phyloP scores from a whole-genome alignment of 139 green algal species.

The Spirogloea muscicola region DNA sequence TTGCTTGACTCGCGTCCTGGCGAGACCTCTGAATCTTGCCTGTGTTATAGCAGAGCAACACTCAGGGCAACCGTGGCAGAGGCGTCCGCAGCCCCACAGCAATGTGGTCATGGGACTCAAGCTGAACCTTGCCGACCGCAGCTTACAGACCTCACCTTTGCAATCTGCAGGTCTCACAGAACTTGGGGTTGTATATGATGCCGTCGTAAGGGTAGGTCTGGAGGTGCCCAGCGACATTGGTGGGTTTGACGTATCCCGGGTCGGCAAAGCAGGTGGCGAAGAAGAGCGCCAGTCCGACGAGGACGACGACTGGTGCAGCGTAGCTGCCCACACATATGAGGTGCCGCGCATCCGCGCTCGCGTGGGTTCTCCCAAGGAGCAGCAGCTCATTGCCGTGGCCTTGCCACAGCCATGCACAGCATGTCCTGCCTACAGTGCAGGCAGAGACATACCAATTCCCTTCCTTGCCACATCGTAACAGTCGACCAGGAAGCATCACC shows the following conservation, averaged over 20 bases:
- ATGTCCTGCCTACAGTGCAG: too few relatives aligned
- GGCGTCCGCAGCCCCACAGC: not conserved
- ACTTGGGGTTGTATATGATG: slow-evolving; percentile 7
- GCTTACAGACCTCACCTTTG: too few relatives aligned
- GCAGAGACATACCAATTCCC: too few relatives aligned
- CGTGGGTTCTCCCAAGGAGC: too few relatives aligned
- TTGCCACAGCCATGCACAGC: too few relatives aligned
- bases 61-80: not conserved
- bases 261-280: slow-evolving; percentile 8
- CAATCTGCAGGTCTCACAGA: slow-evolving; percentile 18
- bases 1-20: not conserved
- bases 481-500: not conserved
- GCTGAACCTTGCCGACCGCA: too few relatives aligned
- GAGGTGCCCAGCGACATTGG: slow-evolving; percentile 1
- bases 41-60: not conserved
- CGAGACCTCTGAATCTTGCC: not conserved
- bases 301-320: not conserved
- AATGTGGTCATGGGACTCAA: not conserved
- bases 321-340: too few relatives aligned
- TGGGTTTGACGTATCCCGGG: slow-evolving; percentile 19
- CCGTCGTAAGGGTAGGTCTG: not conserved
- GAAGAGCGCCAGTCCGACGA: slow-evolving; percentile 6
- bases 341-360: too few relatives aligned
- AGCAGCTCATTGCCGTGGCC: too few relatives aligned
- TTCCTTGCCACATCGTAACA: too few relatives aligned